These are phyloP conservation scores for Aegilops sharonensis DNA, from an alignment of 176 grass and related monocot genomes.

Conservation along the genomic window DNA sequence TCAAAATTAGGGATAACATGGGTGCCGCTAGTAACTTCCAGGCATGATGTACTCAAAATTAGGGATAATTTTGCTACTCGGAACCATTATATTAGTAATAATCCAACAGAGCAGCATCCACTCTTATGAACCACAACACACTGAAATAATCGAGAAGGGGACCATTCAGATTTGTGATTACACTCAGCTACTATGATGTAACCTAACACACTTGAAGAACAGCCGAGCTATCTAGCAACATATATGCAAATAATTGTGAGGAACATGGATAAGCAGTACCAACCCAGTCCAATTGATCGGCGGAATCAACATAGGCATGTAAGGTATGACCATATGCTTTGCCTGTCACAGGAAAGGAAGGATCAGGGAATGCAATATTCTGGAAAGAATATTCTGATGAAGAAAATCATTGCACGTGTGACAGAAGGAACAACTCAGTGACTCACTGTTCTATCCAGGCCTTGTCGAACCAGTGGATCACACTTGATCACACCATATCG, in stretches of 20 bases:
- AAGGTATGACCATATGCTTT: constrained; percentile 91
- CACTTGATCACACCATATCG: constrained; percentile 95
- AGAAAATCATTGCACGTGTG: constrained; percentile 26
- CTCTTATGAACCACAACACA: not conserved
- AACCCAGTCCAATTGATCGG: constrained; percentile 85
- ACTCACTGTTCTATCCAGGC: constrained; percentile 90
- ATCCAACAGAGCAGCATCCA: not conserved
- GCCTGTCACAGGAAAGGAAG: constrained; percentile 61
- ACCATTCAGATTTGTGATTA: not conserved
- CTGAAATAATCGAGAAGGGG: constrained; percentile 8
- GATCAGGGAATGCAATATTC: constrained; percentile 28
- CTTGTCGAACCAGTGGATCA: constrained; percentile 84
- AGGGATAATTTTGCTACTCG: not conserved
- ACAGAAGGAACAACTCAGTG: constrained; percentile 50
- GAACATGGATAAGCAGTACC: constrained; percentile 28
- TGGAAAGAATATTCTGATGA: constrained; percentile 21
- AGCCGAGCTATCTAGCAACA: not conserved
- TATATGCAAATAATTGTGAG: not conserved
- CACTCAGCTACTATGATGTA: not conserved
- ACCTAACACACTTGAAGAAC: not conserved
- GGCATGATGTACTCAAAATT: not conserved
- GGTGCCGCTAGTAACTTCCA: not conserved
- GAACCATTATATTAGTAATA: not conserved
- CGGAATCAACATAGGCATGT: constrained; percentile 98
- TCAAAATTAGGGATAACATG: not conserved